Conservation (phyloP, 306 rosid genomes). For the Amphicarpaea edgeworthii region DNA sequence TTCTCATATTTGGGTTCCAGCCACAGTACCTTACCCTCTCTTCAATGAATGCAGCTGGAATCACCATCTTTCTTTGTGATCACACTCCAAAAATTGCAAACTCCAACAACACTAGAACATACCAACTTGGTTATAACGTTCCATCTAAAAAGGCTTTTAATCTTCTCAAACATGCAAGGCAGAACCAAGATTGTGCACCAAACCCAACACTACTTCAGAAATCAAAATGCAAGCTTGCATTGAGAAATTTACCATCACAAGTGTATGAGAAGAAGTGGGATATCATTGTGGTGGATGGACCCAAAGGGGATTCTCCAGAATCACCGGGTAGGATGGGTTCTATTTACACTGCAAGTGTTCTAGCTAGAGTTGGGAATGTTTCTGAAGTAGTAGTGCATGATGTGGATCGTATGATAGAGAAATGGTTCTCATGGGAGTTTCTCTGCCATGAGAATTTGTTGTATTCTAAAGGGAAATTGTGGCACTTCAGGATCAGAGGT, state of each 20-base stretch:
- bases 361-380: slow-evolving; percentile 71
- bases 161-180: slow-evolving; percentile 74
- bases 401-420: slow-evolving; percentile 76
- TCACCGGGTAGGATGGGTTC: slow-evolving; percentile 85
- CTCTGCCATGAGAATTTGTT: slow-evolving; percentile 84
- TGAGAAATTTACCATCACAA: slow-evolving; percentile 69
- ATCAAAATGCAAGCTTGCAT: slow-evolving; percentile 79
- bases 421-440: slow-evolving; percentile 95
- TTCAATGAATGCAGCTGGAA: slow-evolving; percentile 73
- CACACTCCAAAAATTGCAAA: too few species aligned
- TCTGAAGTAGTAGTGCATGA: slow-evolving; percentile 78
- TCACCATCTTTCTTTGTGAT: slow-evolving; percentile 73
- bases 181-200: slow-evolving; percentile 60
- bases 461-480: slow-evolving; percentile 75
- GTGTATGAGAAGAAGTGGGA: slow-evolving; percentile 79
- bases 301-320: slow-evolving; percentile 64
- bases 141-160: slow-evolving; percentile 75
- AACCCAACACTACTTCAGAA: slow-evolving; percentile 51
- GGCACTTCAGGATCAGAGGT: slow-evolving; percentile 77
- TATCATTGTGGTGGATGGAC: slow-evolving; percentile 84
- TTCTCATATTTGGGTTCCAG: slow-evolving; percentile 84
- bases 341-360: slow-evolving; percentile 71
- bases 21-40: slow-evolving; percentile 67
- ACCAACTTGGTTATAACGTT: slow-evolving; percentile 59
- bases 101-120: slow-evolving; percentile 58